Evolutionary conservation across 805 yeast genomes (phyloP).

Genomic region (Saccharomycopsis synnaedendra): DNA sequence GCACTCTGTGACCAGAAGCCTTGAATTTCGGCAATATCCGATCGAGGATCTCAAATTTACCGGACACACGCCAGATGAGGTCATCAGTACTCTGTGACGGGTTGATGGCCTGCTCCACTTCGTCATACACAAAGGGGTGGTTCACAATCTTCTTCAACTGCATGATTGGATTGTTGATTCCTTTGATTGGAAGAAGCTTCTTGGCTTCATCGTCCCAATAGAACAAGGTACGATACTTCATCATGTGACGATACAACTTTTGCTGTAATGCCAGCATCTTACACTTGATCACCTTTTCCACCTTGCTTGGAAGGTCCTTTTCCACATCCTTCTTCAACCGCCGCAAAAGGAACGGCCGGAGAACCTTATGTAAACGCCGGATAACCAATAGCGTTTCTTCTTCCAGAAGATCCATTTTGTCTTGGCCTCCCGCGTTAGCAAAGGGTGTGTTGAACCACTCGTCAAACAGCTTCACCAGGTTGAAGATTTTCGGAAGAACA

Average conservation of each 20-base stretch:
- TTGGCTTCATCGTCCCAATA: slow-evolving; percentile 46
- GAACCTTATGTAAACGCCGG: slow-evolving; percentile 76
- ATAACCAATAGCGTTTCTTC: slow-evolving; percentile 77
- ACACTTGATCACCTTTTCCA: slow-evolving; percentile 74
- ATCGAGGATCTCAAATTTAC: slow-evolving; percentile 72
- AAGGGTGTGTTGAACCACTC: slow-evolving; percentile 89
- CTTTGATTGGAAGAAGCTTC: slow-evolving; percentile 48
- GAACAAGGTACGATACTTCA: slow-evolving; percentile 57
- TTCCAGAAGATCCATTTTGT: slow-evolving; percentile 69
- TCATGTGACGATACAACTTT: slow-evolving; percentile 65
- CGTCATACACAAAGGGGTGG: slow-evolving; percentile 82
- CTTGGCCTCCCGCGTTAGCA: slow-evolving; percentile 76
- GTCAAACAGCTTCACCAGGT: slow-evolving; percentile 76
- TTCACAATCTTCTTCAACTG: slow-evolving; percentile 77
- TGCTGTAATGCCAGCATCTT: slow-evolving; percentile 63
- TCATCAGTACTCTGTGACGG: slow-evolving; percentile 53
- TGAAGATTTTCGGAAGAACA: slow-evolving; percentile 74
- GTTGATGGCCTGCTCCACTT: slow-evolving; percentile 60
- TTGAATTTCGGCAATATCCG: slow-evolving; percentile 66
- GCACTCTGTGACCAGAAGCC: slow-evolving; percentile 64
- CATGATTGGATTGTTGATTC: slow-evolving; percentile 75
- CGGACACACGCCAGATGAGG: slow-evolving; percentile 63
- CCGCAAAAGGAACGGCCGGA: slow-evolving; percentile 74
- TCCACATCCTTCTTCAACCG: slow-evolving; percentile 83
- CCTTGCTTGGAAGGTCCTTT: slow-evolving; percentile 75